Evolutionary conservation across 768 basidiomycete species (phyloP).

Genomic region (Tylopilus balloui): DNA sequence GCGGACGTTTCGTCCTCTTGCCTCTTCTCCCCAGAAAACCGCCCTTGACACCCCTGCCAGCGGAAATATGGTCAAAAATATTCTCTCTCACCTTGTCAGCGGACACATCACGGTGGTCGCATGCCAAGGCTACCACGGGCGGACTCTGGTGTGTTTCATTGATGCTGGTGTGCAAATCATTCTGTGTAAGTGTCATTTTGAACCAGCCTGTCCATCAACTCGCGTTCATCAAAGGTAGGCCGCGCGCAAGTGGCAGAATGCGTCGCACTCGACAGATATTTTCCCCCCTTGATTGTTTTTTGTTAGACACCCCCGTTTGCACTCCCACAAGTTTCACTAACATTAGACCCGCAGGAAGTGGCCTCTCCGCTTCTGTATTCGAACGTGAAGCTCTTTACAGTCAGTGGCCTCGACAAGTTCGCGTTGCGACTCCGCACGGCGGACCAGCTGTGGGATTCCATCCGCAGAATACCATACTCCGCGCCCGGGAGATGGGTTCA

Average conservation of each 20-base stretch:
- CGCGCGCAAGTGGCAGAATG: background rate
- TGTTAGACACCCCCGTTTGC: background rate
- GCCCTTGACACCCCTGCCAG: constrained; percentile 53
- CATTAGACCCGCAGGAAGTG: constrained; percentile 45
- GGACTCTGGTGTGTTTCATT: constrained; percentile 26
- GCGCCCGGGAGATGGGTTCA: constrained; percentile 87
- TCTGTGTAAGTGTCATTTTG: constrained; percentile 32
- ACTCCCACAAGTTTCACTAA: constrained; percentile 12
- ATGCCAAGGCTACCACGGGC: constrained; percentile 4
- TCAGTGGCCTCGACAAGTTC: constrained; percentile 51
- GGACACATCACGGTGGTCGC: constrained; percentile 5
- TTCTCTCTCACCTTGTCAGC: constrained; percentile 36
- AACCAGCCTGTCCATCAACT: background rate
- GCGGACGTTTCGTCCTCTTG: constrained; percentile 60
- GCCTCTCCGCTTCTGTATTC: constrained; percentile 64
- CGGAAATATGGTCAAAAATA: constrained; percentile 68
- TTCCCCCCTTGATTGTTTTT: constrained; percentile 1
- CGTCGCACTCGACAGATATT: background rate
- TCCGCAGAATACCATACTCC: constrained; percentile 82
- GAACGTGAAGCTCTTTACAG: constrained; percentile 42
- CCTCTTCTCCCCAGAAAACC: constrained; percentile 60
- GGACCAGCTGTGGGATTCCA: constrained; percentile 83
- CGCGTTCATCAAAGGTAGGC: background rate
- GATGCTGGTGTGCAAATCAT: constrained; percentile 38
- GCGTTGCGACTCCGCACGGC: constrained; percentile 51